Conservation (phyloP, 2,329 filamentous ascomycete species). For the Bimuria novae-zelandiae region DNA sequence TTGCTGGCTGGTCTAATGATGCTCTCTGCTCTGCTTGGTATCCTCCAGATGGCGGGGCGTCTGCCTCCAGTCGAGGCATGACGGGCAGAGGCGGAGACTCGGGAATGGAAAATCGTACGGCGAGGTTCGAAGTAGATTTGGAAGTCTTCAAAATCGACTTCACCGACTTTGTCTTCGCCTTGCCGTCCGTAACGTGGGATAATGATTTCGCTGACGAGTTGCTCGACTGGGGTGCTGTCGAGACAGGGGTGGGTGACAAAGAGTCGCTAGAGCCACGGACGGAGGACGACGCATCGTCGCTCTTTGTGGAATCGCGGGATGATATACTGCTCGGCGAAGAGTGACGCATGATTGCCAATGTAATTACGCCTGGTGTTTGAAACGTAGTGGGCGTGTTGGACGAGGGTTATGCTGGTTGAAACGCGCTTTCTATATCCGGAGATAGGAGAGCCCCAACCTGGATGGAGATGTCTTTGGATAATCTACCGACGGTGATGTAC, state of each 20-base stretch:
- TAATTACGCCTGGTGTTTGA: conserved; percentile 14
- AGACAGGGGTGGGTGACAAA: conserved; percentile 2
- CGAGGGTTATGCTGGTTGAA: conserved; percentile 15
- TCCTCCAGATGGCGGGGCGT: not conserved
- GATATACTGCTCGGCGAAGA: conserved; percentile 4
- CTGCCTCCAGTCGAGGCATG: conserved; percentile 1
- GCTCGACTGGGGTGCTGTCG: conserved; percentile 18
- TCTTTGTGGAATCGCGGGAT: conserved; percentile 7
- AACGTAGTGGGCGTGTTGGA: conserved; percentile 9
- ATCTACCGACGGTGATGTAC: not conserved
- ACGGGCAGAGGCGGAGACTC: conserved; percentile 13
- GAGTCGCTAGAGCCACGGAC: not conserved
- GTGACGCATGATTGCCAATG: conserved; percentile 12
- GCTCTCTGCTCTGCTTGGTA: not conserved
- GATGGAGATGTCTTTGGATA: not conserved
- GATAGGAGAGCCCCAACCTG: conserved; percentile 9
- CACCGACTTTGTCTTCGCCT: conserved; percentile 21
- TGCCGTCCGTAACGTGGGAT: not conserved
- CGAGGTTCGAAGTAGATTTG: conserved; percentile 25
- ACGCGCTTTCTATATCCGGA: conserved; percentile 8
- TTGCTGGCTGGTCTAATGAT: conserved; percentile 2
- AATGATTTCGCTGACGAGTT: conserved; percentile 19
- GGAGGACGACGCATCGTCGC: not conserved
- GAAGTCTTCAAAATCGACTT: conserved; percentile 29
- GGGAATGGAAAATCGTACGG: conserved; percentile 32